Evolutionary conservation across 345 rosid genomes (phyloP).

Genomic region (Citrus inodora): DNA sequence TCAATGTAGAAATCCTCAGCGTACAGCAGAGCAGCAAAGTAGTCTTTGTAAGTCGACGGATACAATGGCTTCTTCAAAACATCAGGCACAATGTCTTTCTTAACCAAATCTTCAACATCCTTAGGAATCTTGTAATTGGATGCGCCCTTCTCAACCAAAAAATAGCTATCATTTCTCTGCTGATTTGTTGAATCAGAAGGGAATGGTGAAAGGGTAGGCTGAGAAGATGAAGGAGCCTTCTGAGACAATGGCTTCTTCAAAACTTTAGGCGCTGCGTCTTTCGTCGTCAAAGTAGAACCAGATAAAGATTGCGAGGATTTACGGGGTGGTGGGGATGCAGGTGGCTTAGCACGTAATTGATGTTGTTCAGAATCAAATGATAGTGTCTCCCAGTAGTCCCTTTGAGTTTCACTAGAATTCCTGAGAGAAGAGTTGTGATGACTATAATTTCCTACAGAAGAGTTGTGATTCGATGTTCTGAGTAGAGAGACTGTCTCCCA

Average conservation of each 20-base stretch:
- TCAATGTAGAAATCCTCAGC: constrained; percentile 30
- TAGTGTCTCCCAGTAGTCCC: too few species aligned
- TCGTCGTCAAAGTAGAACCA: too few species aligned
- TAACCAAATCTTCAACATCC: constrained; percentile 13
- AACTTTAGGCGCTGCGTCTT: too few species aligned
- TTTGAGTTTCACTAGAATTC: too few species aligned
- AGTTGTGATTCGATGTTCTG: too few species aligned
- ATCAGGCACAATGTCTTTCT: constrained; percentile 18
- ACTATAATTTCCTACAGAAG: too few species aligned
- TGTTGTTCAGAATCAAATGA: too few species aligned
- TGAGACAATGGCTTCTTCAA: neutral
- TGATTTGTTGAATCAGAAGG: neutral
- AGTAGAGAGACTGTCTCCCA: too few species aligned
- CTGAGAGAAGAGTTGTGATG: too few species aligned
- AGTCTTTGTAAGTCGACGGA: constrained; percentile 22
- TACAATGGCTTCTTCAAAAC: constrained; percentile 16
- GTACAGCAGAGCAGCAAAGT: constrained; percentile 28
- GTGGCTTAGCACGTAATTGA: too few species aligned
- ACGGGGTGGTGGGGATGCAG: too few species aligned
- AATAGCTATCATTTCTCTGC: neutral
- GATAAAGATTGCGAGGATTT: too few species aligned
- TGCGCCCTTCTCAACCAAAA: constrained; percentile 5
- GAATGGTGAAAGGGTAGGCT: constrained; percentile 8
- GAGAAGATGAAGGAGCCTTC: constrained; percentile 1
- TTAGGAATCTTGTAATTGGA: constrained; percentile 20